These are phyloP conservation scores for Xylaria nigripes DNA, from an alignment of 495 filamentous ascomycete genomes.

Conservation along the genomic window DNA sequence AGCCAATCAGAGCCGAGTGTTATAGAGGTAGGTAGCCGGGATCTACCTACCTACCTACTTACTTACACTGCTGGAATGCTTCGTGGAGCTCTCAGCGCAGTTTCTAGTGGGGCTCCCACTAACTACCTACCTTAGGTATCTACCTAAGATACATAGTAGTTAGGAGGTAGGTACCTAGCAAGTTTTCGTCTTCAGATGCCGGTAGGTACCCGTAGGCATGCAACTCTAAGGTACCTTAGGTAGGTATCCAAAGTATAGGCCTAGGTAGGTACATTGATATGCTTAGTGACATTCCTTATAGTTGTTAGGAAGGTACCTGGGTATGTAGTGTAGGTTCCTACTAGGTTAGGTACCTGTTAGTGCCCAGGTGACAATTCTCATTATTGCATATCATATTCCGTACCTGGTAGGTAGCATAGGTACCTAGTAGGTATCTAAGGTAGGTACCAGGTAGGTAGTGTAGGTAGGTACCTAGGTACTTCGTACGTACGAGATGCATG, in stretches of 20 bases:
- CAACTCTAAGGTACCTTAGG: neutral
- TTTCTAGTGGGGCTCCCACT: neutral
- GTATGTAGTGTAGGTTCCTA: too few relatives aligned
- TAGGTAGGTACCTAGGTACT: too few relatives aligned
- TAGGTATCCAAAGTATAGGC: too few relatives aligned
- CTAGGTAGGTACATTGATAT: neutral
- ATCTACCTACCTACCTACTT: neutral
- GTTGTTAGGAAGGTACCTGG: too few relatives aligned
- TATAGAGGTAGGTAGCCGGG: neutral
- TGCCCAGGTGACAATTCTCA: too few relatives aligned
- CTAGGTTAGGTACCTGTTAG: too few relatives aligned
- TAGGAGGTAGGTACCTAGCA: neutral
- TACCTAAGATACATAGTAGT: neutral
- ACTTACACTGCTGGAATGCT: neutral
- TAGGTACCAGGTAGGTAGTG: too few relatives aligned
- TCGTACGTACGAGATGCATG: too few relatives aligned
- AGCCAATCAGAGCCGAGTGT: slow-evolving; percentile 3
- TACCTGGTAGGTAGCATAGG: too few relatives aligned
- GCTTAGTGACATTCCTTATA: too few relatives aligned
- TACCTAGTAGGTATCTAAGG: too few relatives aligned
- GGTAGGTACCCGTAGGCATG: neutral
- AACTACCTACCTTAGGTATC: neutral
- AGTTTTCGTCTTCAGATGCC: neutral
- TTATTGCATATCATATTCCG: too few relatives aligned
- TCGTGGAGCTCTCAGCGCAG: neutral